Evolutionary conservation across 768 basidiomycete genomes (phyloP).

Genomic region (Mycena kentingensis): DNA sequence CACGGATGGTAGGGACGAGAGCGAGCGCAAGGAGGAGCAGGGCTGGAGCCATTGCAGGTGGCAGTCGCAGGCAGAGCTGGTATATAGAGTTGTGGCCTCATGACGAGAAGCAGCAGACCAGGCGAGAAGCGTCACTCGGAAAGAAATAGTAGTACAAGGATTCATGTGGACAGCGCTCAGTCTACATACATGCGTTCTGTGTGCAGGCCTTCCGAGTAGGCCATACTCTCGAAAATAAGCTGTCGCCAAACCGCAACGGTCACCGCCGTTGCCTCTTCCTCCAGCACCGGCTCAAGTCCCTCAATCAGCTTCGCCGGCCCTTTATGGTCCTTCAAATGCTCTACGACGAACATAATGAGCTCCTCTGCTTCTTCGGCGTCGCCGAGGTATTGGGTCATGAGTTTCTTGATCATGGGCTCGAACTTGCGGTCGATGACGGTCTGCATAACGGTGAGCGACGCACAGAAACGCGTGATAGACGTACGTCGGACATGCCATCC

Average conservation of each 20-base stretch:
- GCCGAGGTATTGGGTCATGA: slow-evolving; percentile 87
- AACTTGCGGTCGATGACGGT: slow-evolving; percentile 82
- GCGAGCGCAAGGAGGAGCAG: not conserved
- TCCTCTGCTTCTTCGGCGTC: slow-evolving; percentile 89
- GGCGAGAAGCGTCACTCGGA: too few relatives aligned
- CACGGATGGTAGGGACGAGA: not conserved
- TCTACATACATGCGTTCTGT: slow-evolving; percentile 86
- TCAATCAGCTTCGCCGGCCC: slow-evolving; percentile 83
- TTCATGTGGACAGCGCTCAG: slow-evolving; percentile 35
- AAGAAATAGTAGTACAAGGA: not conserved
- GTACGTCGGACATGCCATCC: slow-evolving; percentile 87
- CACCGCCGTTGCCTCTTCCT: slow-evolving; percentile 86
- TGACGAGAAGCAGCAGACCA: too few relatives aligned
- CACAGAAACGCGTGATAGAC: slow-evolving; percentile 29
- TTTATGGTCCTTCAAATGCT: slow-evolving; percentile 91
- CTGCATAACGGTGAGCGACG: slow-evolving; percentile 42
- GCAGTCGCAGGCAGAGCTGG: not conserved
- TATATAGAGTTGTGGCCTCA: too few relatives aligned
- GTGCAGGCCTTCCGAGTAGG: slow-evolving; percentile 85
- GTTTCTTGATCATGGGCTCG: slow-evolving; percentile 77
- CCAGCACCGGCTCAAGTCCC: slow-evolving; percentile 89
- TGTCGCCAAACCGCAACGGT: slow-evolving; percentile 85
- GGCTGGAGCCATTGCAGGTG: not conserved
- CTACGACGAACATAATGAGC: slow-evolving; percentile 89
- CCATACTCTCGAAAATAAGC: slow-evolving; percentile 93